Percentiles rank a stretch among this genome's conserved stretches.
Evolutionary conservation across 2,329 filamentous ascomycete species (phyloP).

Genomic region (Pestalotiopsis sp.): DNA sequence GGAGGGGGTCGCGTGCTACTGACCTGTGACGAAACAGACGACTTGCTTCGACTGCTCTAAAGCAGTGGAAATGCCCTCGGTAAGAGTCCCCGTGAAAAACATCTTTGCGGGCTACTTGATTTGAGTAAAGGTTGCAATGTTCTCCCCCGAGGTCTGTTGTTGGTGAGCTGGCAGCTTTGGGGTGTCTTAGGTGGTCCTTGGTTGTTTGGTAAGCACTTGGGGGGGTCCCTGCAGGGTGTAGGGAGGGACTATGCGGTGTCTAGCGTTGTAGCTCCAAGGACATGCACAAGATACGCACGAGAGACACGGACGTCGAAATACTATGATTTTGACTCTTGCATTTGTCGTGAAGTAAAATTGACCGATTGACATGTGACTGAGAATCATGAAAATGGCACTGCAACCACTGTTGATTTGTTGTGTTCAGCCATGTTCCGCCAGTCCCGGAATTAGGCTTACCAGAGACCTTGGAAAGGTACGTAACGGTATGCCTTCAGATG

Average conservation of each 20-base stretch:
- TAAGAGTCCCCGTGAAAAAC: conserved; percentile 81
- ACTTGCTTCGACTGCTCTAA: conserved; percentile 77
- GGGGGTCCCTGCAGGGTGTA: background rate
- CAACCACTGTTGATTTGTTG: too few species aligned
- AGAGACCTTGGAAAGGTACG: too few species aligned
- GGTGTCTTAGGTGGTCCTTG: background rate
- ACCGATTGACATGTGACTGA: too few species aligned
- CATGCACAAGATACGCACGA: too few species aligned
- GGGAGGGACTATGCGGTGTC: background rate
- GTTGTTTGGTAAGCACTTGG: background rate
- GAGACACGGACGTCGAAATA: too few species aligned
- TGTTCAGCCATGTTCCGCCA: too few species aligned
- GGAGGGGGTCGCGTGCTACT: conserved; percentile 20
- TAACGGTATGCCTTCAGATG: too few species aligned
- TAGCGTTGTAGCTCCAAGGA: too few species aligned
- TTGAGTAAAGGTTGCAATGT: background rate
- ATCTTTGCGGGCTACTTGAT: conserved; percentile 45
- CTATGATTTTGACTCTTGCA: too few species aligned
- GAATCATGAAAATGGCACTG: too few species aligned
- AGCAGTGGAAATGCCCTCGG: conserved; percentile 78
- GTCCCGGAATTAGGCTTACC: too few species aligned
- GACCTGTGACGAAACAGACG: conserved; percentile 82
- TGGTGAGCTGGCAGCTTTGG: background rate
- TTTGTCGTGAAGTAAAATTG: too few species aligned
- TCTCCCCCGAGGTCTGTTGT: background rate